Evolutionary conservation across 257 asterid species (phyloP).

Genomic region (Petrea volubilis): DNA sequence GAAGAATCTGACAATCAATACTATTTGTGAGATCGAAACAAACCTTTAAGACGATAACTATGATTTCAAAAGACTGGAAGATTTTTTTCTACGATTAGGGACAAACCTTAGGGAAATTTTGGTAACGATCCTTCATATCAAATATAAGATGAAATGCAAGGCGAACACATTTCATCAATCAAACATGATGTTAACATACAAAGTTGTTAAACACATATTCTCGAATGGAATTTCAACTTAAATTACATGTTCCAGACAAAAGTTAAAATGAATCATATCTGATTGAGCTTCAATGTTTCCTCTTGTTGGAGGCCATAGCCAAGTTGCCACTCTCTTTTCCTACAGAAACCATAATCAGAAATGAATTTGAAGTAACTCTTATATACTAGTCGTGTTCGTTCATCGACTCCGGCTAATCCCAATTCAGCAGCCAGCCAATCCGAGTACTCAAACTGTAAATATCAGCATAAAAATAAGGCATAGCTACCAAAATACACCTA

Average conservation of each 20-base stretch:
- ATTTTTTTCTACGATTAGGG: too few species aligned
- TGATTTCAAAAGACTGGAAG: too few species aligned
- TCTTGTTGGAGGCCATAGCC: background rate
- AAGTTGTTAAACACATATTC: background rate
- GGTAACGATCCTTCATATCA: too few species aligned
- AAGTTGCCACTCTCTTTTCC: constrained; percentile 22
- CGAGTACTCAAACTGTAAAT: constrained; percentile 45
- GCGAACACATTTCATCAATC: too few species aligned
- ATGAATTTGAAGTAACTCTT: constrained; percentile 11
- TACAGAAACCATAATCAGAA: constrained; percentile 12
- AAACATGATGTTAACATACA: too few species aligned
- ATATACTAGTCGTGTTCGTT: background rate
- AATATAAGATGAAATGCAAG: too few species aligned
- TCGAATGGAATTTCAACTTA: background rate
- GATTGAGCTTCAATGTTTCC: background rate
- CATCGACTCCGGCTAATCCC: constrained; percentile 38
- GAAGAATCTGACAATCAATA: too few species aligned
- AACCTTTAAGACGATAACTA: too few species aligned
- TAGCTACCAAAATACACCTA: too few species aligned
- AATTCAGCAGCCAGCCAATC: constrained; percentile 45
- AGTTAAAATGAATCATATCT: background rate
- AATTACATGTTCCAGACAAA: background rate
- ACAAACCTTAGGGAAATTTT: too few species aligned
- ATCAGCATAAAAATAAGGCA: too few species aligned
- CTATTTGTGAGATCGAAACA: too few species aligned